Base-by-base conservation (phyloP, 768 basidiomycete species). In the Pulveroboletus ravenelii region DNA sequence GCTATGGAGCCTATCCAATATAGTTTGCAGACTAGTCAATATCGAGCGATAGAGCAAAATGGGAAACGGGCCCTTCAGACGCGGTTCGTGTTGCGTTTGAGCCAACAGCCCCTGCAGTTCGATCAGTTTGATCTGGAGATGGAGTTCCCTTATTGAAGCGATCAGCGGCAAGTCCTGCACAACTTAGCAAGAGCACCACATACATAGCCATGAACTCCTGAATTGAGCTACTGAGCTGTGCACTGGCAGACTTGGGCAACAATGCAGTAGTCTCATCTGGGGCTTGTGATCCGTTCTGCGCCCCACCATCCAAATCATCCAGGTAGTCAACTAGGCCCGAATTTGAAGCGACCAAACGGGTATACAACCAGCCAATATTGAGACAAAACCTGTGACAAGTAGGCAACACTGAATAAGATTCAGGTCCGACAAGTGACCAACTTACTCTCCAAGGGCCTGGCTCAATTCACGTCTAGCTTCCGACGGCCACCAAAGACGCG, bases 21-120 rank as follows among this genome's bases (percentile, higher is more conserved):
- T 92, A 1, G 82, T 83, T 66, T 95, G 91, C 54, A 93, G 61
- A 59, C 88, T 87, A 1, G 82, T 85, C 69, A 93, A 72, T 54
- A 93, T 82, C 7, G 85, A 82, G 12, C 90, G 84, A 61, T 98
- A 99, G 9, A 93, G 72, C 42, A 79, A 69, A 14, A 89, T 80
- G 2, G 95, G 95, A 70, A 97, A 98, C 0, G 94, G 93, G 0
- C 96, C 96, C 64, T 98, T 99, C 50, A 97, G 67, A 29, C 96
- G 85, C 6, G 94, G 94, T 62, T 99, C 96, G 61, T 94, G 87
- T 54, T 86, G 85, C 0, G 96, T 87, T 60, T 97, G 90, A 10
- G 82, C 80, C 38, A 99, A 74, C n/a, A 97, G 70, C 1, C 78
- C 83, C 59, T 93, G 87, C 9, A 98, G 73, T 62, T 89, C 82